A percentile compares a stretch with the other conserved stretches of the same genome.
phyloP scores from a whole-genome alignment of 441 rosid genomes.

The Bruguiera hainesii region DNA sequence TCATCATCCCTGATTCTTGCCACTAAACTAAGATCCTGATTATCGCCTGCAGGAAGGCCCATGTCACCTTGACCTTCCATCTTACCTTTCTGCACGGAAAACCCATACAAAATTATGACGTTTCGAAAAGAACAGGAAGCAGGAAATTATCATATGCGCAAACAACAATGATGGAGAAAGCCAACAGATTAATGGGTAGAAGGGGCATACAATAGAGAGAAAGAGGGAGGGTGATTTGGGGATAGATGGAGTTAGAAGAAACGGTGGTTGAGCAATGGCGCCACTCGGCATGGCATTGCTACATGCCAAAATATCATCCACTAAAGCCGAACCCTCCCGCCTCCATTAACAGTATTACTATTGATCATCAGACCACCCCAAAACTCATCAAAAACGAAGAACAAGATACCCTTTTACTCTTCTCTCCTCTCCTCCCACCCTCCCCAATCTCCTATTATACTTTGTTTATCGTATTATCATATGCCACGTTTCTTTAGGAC shows the following conservation, averaged over 20 bases:
- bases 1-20: slow-evolving; percentile 58
- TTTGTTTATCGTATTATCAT: too few relatives aligned
- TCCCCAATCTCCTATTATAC: slow-evolving; percentile 1
- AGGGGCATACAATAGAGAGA: slow-evolving; percentile 22
- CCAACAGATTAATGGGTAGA: background rate
- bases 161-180: slow-evolving; percentile 11
- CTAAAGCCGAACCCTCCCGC: too few relatives aligned
- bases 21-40: slow-evolving; percentile 38
- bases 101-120: background rate
- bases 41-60: slow-evolving; percentile 44
- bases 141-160: slow-evolving; percentile 12
- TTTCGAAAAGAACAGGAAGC: slow-evolving; percentile 7
- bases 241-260: slow-evolving; percentile 9
- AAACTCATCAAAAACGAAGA: slow-evolving; percentile 28
- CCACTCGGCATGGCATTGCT: slow-evolving; percentile 18
- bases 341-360: slow-evolving; percentile 5
- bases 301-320: slow-evolving; percentile 18
- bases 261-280: slow-evolving; percentile 24
- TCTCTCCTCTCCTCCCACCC: background rate
- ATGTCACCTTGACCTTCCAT: slow-evolving; percentile 49
- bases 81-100: slow-evolving; percentile 35
- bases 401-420: background rate
- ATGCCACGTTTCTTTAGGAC: too few relatives aligned
- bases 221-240: slow-evolving; percentile 27
- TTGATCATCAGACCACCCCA: slow-evolving; percentile 22